Evolutionary conservation across 306 rosid species (phyloP), one percentile per base, ranked within the genome.

Genomic region (Vigna unguiculata): DNA sequence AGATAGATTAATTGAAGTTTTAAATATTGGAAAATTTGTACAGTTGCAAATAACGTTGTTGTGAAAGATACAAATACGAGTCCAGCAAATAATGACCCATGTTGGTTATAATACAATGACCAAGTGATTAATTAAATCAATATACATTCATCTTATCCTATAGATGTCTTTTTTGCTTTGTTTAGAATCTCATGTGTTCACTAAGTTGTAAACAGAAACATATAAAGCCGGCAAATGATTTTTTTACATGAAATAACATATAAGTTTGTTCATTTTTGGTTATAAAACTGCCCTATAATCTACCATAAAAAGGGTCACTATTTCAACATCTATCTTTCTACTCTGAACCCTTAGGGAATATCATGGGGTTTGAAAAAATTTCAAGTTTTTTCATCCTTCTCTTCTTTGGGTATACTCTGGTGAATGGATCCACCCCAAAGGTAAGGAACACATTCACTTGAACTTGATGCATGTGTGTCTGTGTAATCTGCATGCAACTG

Each of bases 351-450:
- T 81, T 57, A 66, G 46, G 14, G 28, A 74, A 57, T 53, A 59
- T 61, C 66, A 77, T 85, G 88, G 83, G 72, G 46, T 71, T 67
- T 64, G 21, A 80, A 68, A 62, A 32, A 71, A 48, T 71, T 73
- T 22, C 69, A 48, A 34, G 69, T n/a, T 21, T 19, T 60, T 11
- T 81, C 78, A 53, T 54, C 61, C 76, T 85, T 34, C 25, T 89
- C 63, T 77, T 87, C 76, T 36, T 84, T 61, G 75, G 68, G 74
- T 70, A 46, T 71, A 38, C 82, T 76, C 61, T 79, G 66, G 85
- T 72, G 34, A 34, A 82, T 87, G 91, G 85, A 71, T 84, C 85
- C 68, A 67, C 69, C 57, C 81, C 66, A 6, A 83, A 87, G 91
- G 93, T 89, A 71, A 72, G 43, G 28, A 22, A 15, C 54, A 48